These are phyloP conservation scores for Lyophyllum atratum DNA, from an alignment of 768 basidiomycete genomes.

Conservation along the genomic window DNA sequence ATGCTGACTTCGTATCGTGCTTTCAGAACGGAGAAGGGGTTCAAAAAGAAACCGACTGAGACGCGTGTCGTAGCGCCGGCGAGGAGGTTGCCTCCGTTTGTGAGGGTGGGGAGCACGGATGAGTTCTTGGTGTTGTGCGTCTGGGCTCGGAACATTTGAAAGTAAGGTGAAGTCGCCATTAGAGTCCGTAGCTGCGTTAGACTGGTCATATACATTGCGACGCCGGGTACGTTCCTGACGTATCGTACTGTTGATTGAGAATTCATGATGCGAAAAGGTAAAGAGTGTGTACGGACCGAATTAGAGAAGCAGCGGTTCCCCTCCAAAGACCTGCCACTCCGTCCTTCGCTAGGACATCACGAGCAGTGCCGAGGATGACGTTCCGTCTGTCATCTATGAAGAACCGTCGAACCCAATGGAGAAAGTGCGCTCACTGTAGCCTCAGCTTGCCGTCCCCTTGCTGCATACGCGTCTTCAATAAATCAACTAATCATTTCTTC, in stretches of 20 bases:
- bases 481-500: conserved; percentile 60
- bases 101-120: conserved; percentile 71
- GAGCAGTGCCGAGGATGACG: conserved; percentile 51
- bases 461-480: conserved; percentile 90
- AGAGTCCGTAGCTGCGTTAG: conserved; percentile 79
- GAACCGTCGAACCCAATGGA: neutral
- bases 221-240: conserved; percentile 86
- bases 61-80: conserved; percentile 85
- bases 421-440: conserved; percentile 33
- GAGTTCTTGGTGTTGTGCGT: conserved; percentile 25
- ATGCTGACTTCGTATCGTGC: conserved; percentile 84
- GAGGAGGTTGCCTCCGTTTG: conserved; percentile 77
- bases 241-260: conserved; percentile 1
- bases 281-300: conserved; percentile 48
- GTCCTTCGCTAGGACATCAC: conserved; percentile 58
- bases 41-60: conserved; percentile 79
- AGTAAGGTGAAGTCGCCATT: conserved; percentile 75
- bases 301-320: conserved; percentile 80
- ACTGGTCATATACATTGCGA: conserved; percentile 89
- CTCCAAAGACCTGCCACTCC: conserved; percentile 84
- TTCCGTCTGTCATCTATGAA: conserved; percentile 30
- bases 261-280: neutral
- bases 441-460: conserved; percentile 61
- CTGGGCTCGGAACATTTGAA: conserved; percentile 41
- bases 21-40: conserved; percentile 90